These are phyloP conservation scores for Rugonectria rugulosa DNA, from an alignment of 2,329 filamentous ascomycete genomes.

Conservation along the genomic window DNA sequence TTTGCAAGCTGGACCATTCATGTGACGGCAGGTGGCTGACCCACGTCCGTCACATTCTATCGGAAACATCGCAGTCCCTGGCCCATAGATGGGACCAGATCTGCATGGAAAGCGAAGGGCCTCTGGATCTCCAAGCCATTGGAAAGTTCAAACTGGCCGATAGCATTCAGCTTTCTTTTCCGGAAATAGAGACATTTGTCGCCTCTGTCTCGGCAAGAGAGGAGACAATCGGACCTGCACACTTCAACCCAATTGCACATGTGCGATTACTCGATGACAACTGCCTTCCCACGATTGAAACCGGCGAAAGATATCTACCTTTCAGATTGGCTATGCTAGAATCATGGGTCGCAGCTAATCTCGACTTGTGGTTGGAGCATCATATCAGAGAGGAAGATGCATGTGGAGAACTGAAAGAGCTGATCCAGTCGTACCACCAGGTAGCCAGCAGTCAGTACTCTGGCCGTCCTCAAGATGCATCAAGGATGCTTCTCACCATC, in stretches of 20 bases:
- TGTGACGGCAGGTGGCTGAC: slow-evolving; percentile 14
- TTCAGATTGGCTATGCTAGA: slow-evolving; percentile 53
- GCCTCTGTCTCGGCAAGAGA: slow-evolving; percentile 4
- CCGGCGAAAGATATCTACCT: neutral
- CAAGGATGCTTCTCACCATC: slow-evolving; percentile 62
- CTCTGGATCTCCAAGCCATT: neutral
- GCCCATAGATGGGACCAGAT: slow-evolving; percentile 21
- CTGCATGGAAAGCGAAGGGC: neutral
- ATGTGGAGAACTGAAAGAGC: slow-evolving; percentile 38
- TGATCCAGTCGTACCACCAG: slow-evolving; percentile 48
- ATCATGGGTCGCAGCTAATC: slow-evolving; percentile 52
- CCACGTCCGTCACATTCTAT: slow-evolving; percentile 1
- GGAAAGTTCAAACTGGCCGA: slow-evolving; percentile 3
- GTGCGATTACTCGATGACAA: neutral
- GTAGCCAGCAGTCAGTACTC: slow-evolving; percentile 44
- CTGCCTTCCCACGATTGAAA: neutral
- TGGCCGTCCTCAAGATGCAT: slow-evolving; percentile 53
- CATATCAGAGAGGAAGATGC: slow-evolving; percentile 32
- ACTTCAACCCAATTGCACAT: slow-evolving; percentile 16
- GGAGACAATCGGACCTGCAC: neutral
- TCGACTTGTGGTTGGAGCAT: slow-evolving; percentile 49
- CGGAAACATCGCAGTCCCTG: neutral
- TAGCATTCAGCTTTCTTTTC: slow-evolving; percentile 13
- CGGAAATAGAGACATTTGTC: slow-evolving; percentile 21
- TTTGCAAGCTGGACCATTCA: slow-evolving; percentile 18